phyloP scores from a whole-genome alignment of 345 rosid genomes.

The Pugionium dolabratum region DNA sequence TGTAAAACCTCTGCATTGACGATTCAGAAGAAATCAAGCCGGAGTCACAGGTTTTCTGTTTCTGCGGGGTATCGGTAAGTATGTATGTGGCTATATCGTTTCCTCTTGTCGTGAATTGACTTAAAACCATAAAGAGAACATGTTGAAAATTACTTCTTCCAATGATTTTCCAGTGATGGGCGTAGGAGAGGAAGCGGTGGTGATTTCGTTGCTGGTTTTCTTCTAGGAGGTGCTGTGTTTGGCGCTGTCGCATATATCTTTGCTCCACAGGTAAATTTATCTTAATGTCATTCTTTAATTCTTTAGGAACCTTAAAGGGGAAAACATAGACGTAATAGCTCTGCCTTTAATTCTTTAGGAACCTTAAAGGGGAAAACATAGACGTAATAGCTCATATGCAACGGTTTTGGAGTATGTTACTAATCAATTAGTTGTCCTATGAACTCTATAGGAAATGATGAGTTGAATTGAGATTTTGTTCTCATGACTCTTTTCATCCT shows the following conservation, averaged over 20 bases:
- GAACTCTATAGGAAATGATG: constrained; percentile 7
- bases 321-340: not conserved
- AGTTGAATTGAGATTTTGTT: constrained; percentile 1
- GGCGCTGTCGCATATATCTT: constrained; percentile 77
- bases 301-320: not conserved
- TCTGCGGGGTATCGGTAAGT: constrained; percentile 61
- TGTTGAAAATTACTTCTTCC: not conserved
- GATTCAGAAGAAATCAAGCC: constrained; percentile 47
- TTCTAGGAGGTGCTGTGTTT: constrained; percentile 83
- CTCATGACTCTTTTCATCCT: not conserved
- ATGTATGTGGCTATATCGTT: not conserved
- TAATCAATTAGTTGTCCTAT: not conserved
- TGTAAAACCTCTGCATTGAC: constrained; percentile 45
- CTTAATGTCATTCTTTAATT: not conserved
- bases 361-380: not conserved
- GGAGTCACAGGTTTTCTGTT: constrained; percentile 47
- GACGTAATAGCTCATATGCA: constrained; percentile 6
- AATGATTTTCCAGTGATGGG: constrained; percentile 49
- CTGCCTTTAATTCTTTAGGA: not conserved
- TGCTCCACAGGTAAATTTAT: constrained; percentile 77
- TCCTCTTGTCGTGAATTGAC: not conserved
- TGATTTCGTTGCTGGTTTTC: constrained; percentile 86
- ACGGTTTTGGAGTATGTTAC: not conserved
- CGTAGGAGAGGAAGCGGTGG: constrained; percentile 65
- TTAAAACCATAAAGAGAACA: not conserved